Evolutionary conservation across 352 stramenopile genomes (phyloP), one percentile per base, ranked within the genome.

Genomic region (Globisporangium nodosum): DNA sequence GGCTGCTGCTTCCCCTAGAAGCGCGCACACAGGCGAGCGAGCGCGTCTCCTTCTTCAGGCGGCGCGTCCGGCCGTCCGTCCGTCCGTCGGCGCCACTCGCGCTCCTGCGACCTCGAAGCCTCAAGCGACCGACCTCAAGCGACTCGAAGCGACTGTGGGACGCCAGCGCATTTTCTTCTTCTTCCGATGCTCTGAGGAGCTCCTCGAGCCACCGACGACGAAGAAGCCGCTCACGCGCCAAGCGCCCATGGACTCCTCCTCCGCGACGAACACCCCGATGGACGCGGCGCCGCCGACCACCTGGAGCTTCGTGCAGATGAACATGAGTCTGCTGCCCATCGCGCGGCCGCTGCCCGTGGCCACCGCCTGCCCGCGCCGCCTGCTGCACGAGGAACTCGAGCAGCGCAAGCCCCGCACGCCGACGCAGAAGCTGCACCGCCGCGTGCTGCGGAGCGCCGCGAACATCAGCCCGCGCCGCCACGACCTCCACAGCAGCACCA

Each of bases 241-340:
- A 6, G 6, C 31, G 6, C 6, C 31, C 6, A 37, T 37, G 31
- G 31, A 37, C 31, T 24, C 21, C 21, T 24, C 21, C 21, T 24
- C 21, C 21, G 9, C 31, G 31, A 40, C 35, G 35, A 40, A 40
- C 35, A 15, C 37, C 1, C 3, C 37, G 37, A 42, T 42, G 37
- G 37, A 42, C 37, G 37, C 37, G 3, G 9, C 31, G 31, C 6
- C 13, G 11, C 7, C 43, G 7, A 46, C 73, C 15, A 84, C 80
- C 15, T 92, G 82, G 82, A 92, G 58, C 61, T 92, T 92, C 54
- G 82, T 92, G 40, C 80, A 90, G 68, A 92, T 92, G 82, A 92
- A 92, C 63, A 92, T 90, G 82, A 79, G 73, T 50, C 67, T 92
- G 46, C 60, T 92, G 39, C 82, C 82, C 3, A 92, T 92, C 56